Percentiles rank a stretch among this genome's conserved stretches.
phyloP scores from a whole-genome alignment of 2,329 filamentous ascomycete genomes.

The Colletotrichum sojae region DNA sequence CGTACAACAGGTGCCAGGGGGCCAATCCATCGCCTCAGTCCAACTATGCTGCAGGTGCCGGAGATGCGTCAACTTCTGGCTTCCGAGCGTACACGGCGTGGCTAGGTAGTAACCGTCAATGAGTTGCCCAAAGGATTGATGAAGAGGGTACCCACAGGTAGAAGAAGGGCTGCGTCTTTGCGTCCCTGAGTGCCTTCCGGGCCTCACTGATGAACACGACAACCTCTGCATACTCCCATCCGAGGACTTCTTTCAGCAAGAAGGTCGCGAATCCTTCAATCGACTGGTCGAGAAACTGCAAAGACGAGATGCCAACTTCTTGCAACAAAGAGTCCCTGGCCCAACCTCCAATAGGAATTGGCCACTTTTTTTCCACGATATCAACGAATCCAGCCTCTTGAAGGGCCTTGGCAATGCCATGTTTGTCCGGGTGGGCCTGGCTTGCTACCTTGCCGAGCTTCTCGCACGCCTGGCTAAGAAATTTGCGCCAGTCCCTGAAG shows the following conservation, averaged over 20 bases:
- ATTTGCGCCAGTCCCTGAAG: conserved; percentile 46
- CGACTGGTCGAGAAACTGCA: conserved; percentile 43
- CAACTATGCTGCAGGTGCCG: too few relatives aligned
- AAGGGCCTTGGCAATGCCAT: conserved; percentile 42
- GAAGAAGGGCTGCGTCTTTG: not conserved
- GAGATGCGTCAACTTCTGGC: too few relatives aligned
- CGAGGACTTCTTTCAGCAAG: conserved; percentile 47
- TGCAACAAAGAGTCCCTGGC: conserved; percentile 29
- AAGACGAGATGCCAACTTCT: conserved; percentile 41
- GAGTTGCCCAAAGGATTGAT: too few relatives aligned
- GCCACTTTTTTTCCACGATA: conserved; percentile 34
- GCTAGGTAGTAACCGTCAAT: too few relatives aligned
- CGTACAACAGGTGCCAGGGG: too few relatives aligned
- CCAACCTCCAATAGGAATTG: conserved; percentile 39
- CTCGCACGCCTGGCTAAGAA: conserved; percentile 47
- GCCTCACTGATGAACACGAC: conserved; percentile 44
- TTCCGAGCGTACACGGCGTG: too few relatives aligned
- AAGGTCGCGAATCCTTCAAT: conserved; percentile 47
- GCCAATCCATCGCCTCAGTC: too few relatives aligned
- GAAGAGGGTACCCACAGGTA: conserved; percentile 1
- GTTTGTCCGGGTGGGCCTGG: conserved; percentile 39
- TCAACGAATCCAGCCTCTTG: conserved; percentile 44
- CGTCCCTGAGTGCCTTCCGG: conserved; percentile 23
- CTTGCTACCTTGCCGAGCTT: conserved; percentile 50
- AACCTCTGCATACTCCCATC: conserved; percentile 46